These are phyloP conservation scores for sunflower (Helianthus annuus) DNA, from an alignment of 129 eudicot genomes.

Conservation along the genomic window HanXRQr2.0-SUNRISE NC_035434.2:28290525-28291024, in stretches of 20 bases:
- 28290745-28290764: conserved; percentile 2
- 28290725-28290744: neutral
- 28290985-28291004: conserved; percentile 17
- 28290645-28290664: no score
- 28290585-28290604: no score
- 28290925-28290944: conserved; percentile 86
- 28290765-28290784: conserved; percentile 4
- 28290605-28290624: no score
- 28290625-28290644: no score
- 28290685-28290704: no score
- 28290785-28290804: neutral
- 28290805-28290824: conserved; percentile 1
- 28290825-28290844: neutral
- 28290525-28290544: no score
- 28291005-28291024: conserved; percentile 23
- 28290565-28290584: no score
- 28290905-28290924: conserved; percentile 88
- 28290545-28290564: no score
- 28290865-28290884: conserved; percentile 82
- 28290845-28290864: conserved; percentile 53
- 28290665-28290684: no score
- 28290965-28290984: conserved; percentile 25
- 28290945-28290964: conserved; percentile 45
- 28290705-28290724: no score
- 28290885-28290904: conserved; percentile 97